Evolutionary conservation across 306 rosid genomes (phyloP), one percentile per base, ranked within the genome.

Genomic region (Oemleria cerasiformis): DNA sequence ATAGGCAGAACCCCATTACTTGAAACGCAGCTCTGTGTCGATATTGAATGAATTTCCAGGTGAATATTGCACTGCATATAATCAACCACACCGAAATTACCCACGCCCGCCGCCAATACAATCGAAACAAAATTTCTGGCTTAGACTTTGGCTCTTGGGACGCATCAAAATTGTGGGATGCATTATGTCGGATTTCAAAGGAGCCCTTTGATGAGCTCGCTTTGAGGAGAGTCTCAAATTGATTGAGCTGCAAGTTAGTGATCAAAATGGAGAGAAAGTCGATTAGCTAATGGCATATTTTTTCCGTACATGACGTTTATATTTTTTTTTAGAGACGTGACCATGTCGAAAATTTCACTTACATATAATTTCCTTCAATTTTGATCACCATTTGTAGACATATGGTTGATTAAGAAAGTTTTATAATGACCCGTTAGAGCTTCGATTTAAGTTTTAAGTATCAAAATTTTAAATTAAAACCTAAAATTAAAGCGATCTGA

Each of bases 1-100:
- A 85, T 68, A 92, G 72, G 67, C 96, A 92, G 43, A 90, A 88
- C n/a, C 98, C 96, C 96, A 92, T 88, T 10, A 92, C 91, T 82
- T 88, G 81, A 78, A 90, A 90, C 1, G 91, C 92, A 48, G 84
- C 60, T 73, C 88, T 81, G 7, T 78, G 73, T 2, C 86, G 63
- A 25, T 90, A 92, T 34, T 92, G 91, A 54, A 78, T 56, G 79
- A 92, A 92, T 82, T 92, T 92, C 96, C 96, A 90, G 7, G 80
- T 68, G 79, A 92, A 92, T 0, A 92, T 80, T 45, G 72, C 84
- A 51, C 56, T 17, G 25, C 92, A 85, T 5, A 72, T 75, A 56
- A 75, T 44, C 67, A 92, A 5, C 96, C 96, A 92, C 16, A 90
- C 12, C n/a, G 75, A 48, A 58, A 90, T 74, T 72, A 88, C 70